These are phyloP conservation scores for Talaromyces sp. DNA, from an alignment of 2,329 filamentous ascomycete species.

Conservation along the genomic window DNA sequence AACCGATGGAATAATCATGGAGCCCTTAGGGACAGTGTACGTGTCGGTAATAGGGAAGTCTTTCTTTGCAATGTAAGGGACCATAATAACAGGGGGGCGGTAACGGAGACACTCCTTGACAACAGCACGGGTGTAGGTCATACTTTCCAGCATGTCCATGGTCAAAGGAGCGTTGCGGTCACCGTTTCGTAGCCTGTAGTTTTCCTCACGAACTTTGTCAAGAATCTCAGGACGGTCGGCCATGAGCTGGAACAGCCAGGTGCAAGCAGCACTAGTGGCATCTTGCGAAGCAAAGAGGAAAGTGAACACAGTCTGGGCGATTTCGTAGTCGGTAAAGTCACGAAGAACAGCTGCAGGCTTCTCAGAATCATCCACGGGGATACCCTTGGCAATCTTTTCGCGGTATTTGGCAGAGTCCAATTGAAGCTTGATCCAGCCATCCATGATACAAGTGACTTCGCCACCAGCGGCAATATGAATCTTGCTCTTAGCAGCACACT, in stretches of 20 bases:
- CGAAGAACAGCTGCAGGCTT: constrained; percentile 81
- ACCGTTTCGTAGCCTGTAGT: constrained; percentile 69
- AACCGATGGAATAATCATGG: constrained; percentile 90
- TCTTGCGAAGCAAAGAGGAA: constrained; percentile 98
- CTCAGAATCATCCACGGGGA: constrained; percentile 61
- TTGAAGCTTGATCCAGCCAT: constrained; percentile 87
- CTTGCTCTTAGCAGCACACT: constrained; percentile 90
- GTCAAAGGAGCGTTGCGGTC: constrained; percentile 64
- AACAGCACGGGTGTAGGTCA: constrained; percentile 86
- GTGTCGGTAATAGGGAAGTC: constrained; percentile 80
- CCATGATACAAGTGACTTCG: constrained; percentile 86
- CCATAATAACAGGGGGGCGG: constrained; percentile 94
- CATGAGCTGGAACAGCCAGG: constrained; percentile 92
- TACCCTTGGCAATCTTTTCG: constrained; percentile 68
- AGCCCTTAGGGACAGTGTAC: constrained; percentile 91
- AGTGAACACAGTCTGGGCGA: constrained; percentile 88
- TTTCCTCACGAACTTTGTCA: constrained; percentile 87
- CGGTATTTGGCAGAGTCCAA: constrained; percentile 77
- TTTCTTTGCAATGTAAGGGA: constrained; percentile 93
- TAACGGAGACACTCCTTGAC: constrained; percentile 89
- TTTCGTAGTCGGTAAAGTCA: constrained; percentile 84
- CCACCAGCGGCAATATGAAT: constrained; percentile 85
- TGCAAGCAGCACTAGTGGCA: constrained; percentile 86
- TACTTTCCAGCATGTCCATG: constrained; percentile 81
- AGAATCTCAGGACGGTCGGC: constrained; percentile 91